Conservation (phyloP, 2,329 filamentous ascomycete genomes). For the Colletotrichum euphorbiae region DNA sequence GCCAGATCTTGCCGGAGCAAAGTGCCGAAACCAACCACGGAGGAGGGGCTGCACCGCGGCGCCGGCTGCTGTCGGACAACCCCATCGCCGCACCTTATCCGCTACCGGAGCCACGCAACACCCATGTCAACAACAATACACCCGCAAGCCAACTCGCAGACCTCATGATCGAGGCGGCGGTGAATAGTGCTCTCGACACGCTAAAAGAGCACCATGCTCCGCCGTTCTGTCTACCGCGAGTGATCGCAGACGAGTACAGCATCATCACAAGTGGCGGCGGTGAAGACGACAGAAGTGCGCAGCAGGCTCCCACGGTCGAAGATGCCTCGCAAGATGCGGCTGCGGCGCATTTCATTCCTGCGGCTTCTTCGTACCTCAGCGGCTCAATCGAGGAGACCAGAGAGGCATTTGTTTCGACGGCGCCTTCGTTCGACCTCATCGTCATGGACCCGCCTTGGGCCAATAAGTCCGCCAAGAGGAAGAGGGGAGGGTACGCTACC, state of each 20-base stretch:
- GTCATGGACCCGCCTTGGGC: constrained; percentile 86
- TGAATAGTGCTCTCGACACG: constrained; percentile 57
- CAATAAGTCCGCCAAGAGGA: constrained; percentile 77
- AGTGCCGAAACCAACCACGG: constrained; percentile 25
- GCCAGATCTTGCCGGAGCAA: constrained; percentile 63
- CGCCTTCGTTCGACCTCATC: constrained; percentile 73
- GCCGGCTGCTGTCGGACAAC: constrained; percentile 58
- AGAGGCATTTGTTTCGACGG: constrained; percentile 53
- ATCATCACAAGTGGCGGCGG: background rate
- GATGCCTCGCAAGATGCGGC: background rate
- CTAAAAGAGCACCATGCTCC: constrained; percentile 52
- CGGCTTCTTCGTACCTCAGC: constrained; percentile 57
- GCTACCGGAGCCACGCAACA: constrained; percentile 63
- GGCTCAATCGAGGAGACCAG: constrained; percentile 60
- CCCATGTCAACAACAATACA: constrained; percentile 50
- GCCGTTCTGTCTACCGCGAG: constrained; percentile 60
- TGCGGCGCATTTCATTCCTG: constrained; percentile 52
- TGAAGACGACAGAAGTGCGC: constrained; percentile 1
- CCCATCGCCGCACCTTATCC: constrained; percentile 59
- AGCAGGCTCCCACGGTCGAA: background rate
- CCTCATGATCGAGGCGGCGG: constrained; percentile 63
- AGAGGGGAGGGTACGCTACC: constrained; percentile 61
- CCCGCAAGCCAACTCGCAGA: constrained; percentile 64
- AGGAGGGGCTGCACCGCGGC: constrained; percentile 40
- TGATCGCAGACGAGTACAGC: constrained; percentile 39